Conservation (phyloP, 306 rosid species). For the Gleditsia sinensis region DNA sequence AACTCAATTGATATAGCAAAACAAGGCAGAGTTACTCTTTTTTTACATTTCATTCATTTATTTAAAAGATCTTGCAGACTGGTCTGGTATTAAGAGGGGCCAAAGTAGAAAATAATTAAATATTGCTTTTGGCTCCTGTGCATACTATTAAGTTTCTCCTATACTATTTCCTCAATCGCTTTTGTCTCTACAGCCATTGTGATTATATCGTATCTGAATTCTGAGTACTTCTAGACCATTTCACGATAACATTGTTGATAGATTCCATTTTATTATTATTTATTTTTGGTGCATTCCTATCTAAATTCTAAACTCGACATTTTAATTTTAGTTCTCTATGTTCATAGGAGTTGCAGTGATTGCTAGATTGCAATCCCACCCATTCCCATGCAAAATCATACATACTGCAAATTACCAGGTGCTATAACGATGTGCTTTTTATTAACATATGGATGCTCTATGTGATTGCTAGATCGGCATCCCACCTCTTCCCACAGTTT, state of each 20-base stretch:
- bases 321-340: no score
- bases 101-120: slow-evolving; percentile 17
- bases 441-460: no score
- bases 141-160: no score
- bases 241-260: neutral
- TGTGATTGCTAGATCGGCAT: no score
- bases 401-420: no score
- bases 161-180: neutral
- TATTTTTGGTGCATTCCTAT: slow-evolving; percentile 7
- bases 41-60: neutral
- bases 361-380: no score
- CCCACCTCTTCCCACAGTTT: no score
- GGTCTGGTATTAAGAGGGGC: neutral
- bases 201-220: neutral
- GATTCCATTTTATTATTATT: slow-evolving; percentile 20
- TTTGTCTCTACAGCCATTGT: slow-evolving; percentile 17
- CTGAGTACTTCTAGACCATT: neutral
- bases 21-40: slow-evolving; percentile 84
- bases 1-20: slow-evolving; percentile 83
- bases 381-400: no score
- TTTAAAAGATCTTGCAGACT: neutral
- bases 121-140: slow-evolving; percentile 15
- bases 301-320: no score
- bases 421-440: no score
- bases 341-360: no score